phyloP scores from a whole-genome alignment of 345 rosid species.

The Euphorbia peplus region DNA sequence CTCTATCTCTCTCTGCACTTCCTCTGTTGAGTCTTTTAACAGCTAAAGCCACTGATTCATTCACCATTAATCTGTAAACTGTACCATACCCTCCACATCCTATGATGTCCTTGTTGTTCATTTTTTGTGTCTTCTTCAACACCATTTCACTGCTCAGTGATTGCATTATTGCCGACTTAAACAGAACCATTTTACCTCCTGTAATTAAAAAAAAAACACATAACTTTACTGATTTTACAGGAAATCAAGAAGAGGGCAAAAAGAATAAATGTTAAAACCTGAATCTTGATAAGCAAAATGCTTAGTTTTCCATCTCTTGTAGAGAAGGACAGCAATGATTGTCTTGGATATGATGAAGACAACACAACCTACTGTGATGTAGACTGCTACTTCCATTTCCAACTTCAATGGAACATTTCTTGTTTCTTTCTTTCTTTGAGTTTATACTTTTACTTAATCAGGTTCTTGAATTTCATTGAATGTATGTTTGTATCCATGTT shows the following conservation, averaged over 20 bases:
- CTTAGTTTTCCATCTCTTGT: conserved; percentile 62
- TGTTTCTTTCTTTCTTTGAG: too few species aligned
- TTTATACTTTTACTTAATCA: too few species aligned
- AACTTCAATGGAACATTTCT: too few species aligned
- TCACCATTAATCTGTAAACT: conserved; percentile 55
- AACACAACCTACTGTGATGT: conserved; percentile 56
- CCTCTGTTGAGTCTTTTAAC: conserved; percentile 76
- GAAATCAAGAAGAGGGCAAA: too few species aligned
- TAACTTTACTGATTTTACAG: too few species aligned
- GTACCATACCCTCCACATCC: conserved; percentile 83
- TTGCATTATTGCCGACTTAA: conserved; percentile 50
- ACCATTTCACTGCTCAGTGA: conserved; percentile 51
- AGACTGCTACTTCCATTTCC: conserved; percentile 51
- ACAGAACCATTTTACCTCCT: conserved; percentile 83
- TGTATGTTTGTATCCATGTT: too few species aligned
- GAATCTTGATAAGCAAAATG: conserved; percentile 34
- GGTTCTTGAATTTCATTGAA: too few species aligned
- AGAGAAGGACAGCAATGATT: conserved; percentile 56
- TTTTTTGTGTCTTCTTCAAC: conserved; percentile 56
- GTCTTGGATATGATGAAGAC: conserved; percentile 64
- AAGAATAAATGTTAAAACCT: too few species aligned
- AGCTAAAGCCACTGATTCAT: conserved; percentile 56
- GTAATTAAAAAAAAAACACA: conserved; percentile 13
- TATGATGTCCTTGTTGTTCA: conserved; percentile 69
- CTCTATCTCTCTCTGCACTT: conserved; percentile 62